phyloP scores from a whole-genome alignment of 1,284 basidiomycete species.

The Leccinum angustisporum region DNA sequence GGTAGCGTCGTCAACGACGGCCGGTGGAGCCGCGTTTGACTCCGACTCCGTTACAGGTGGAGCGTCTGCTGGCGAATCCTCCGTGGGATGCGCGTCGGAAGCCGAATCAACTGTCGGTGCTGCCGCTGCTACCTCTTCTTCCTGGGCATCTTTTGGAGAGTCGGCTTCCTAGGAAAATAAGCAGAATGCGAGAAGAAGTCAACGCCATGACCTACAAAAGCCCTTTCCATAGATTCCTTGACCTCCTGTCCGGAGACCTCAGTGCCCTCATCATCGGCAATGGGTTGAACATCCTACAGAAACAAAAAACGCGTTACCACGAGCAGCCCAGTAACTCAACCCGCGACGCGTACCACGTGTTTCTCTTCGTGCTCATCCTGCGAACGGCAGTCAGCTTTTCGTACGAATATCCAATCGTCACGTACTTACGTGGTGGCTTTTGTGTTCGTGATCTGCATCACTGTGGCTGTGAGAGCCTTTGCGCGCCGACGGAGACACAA shows the following conservation, averaged over 20 bases:
- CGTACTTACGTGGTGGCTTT: constrained; percentile 24
- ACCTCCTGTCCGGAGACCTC: constrained; percentile 36
- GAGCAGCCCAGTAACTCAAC: background rate
- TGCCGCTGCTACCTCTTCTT: constrained; percentile 21
- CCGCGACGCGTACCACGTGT: constrained; percentile 14
- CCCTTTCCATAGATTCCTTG: constrained; percentile 36
- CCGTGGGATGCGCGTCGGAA: background rate
- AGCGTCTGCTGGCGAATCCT: background rate
- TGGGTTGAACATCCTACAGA: constrained; percentile 16
- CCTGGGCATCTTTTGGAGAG: constrained; percentile 34
- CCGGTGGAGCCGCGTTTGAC: background rate
- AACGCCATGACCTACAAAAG: constrained; percentile 30
- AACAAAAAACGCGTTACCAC: constrained; percentile 7
- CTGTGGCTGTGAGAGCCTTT: constrained; percentile 22
- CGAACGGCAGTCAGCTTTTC: constrained; percentile 15
- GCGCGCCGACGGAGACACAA: constrained; percentile 33
- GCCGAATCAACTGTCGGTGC: background rate
- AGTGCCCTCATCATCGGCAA: constrained; percentile 36
- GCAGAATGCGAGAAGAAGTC: background rate
- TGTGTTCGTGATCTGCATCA: constrained; percentile 20
- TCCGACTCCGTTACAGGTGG: constrained; percentile 1
- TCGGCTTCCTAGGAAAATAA: constrained; percentile 29
- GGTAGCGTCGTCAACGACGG: constrained; percentile 3
- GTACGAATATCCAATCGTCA: background rate
- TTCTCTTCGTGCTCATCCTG: constrained; percentile 17